Percentiles rank a stretch among this genome's conserved stretches.
Evolutionary conservation across 2,329 filamentous ascomycete genomes (phyloP).

Genomic region (Phaeomoniella chlamydospora): DNA sequence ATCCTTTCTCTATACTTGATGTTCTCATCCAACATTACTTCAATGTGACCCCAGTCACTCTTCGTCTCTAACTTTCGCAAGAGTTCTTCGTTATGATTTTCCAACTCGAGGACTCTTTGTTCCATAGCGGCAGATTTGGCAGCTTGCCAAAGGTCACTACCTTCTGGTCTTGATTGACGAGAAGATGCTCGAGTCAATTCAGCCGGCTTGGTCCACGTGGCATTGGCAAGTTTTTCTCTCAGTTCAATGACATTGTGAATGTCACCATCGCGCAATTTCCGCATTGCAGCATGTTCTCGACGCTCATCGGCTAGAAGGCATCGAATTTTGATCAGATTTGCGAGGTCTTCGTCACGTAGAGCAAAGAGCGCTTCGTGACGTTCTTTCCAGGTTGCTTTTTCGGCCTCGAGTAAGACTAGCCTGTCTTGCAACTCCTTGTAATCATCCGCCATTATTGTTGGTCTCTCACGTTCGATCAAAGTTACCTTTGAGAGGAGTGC

Average conservation of each 20-base stretch:
- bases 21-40: slow-evolving; percentile 24
- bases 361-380: slow-evolving; percentile 25
- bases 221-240: slow-evolving; percentile 23
- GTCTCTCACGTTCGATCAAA: slow-evolving; percentile 5
- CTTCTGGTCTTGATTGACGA: slow-evolving; percentile 14
- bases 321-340: slow-evolving; percentile 27
- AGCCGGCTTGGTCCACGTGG: slow-evolving; percentile 19
- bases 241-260: slow-evolving; percentile 23
- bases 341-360: slow-evolving; percentile 26
- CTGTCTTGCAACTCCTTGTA: slow-evolving; percentile 16
- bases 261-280: slow-evolving; percentile 25
- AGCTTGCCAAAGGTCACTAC: slow-evolving; percentile 23
- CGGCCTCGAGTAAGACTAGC: slow-evolving; percentile 18
- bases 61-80: slow-evolving; percentile 11
- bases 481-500: slow-evolving; percentile 6
- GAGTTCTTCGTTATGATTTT: slow-evolving; percentile 22
- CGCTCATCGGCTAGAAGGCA: slow-evolving; percentile 22
- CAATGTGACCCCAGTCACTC: slow-evolving; percentile 16
- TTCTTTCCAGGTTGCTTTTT: slow-evolving; percentile 20
- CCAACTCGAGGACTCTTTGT: slow-evolving; percentile 25
- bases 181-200: slow-evolving; percentile 6
- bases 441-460: slow-evolving; percentile 21
- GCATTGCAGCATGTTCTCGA: slow-evolving; percentile 22
- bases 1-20: slow-evolving; percentile 21
- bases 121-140: slow-evolving; percentile 27